These are phyloP conservation scores for Ophiocordyceps polyrhachis-furcata DNA, from an alignment of 2,329 filamentous ascomycete species.

Conservation along the genomic window DNA sequence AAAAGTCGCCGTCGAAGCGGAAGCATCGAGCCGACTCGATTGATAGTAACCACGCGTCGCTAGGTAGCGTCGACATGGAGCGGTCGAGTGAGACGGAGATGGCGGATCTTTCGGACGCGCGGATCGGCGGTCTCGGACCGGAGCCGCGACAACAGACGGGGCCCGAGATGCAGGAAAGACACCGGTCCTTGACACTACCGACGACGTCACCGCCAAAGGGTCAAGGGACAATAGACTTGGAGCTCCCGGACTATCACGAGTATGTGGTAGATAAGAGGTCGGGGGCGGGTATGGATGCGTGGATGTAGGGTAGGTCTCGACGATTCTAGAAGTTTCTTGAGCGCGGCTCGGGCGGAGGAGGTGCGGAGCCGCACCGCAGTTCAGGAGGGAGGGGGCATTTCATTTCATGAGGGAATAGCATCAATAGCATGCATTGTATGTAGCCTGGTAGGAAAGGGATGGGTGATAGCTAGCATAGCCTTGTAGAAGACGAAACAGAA, in stretches of 20 bases:
- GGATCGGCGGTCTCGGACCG: conserved; percentile 1
- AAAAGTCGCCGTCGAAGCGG: conserved; percentile 25
- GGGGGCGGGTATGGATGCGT: not conserved
- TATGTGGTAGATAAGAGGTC: not conserved
- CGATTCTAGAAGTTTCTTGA: conserved; percentile 12
- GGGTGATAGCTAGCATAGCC: not conserved
- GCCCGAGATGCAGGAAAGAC: conserved; percentile 27
- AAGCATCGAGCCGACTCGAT: conserved; percentile 27
- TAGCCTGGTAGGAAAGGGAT: not conserved
- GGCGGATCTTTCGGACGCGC: conserved; percentile 6
- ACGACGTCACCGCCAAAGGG: conserved; percentile 5
- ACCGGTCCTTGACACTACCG: conserved; percentile 10
- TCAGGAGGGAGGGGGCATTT: not conserved
- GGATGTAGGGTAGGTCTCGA: conserved; percentile 5
- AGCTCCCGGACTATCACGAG: conserved; percentile 11
- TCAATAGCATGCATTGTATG: not conserved
- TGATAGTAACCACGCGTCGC: conserved; percentile 25
- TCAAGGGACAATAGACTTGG: conserved; percentile 17
- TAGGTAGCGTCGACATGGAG: conserved; percentile 20
- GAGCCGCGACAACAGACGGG: not conserved
- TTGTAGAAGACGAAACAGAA: too few species aligned
- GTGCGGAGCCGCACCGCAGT: too few species aligned
- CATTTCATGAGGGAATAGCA: not conserved
- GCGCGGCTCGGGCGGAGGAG: not conserved
- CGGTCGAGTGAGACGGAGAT: conserved; percentile 14